Evolutionary conservation across 2,329 filamentous ascomycete genomes (phyloP).

Genomic region (Coniella vitis): DNA sequence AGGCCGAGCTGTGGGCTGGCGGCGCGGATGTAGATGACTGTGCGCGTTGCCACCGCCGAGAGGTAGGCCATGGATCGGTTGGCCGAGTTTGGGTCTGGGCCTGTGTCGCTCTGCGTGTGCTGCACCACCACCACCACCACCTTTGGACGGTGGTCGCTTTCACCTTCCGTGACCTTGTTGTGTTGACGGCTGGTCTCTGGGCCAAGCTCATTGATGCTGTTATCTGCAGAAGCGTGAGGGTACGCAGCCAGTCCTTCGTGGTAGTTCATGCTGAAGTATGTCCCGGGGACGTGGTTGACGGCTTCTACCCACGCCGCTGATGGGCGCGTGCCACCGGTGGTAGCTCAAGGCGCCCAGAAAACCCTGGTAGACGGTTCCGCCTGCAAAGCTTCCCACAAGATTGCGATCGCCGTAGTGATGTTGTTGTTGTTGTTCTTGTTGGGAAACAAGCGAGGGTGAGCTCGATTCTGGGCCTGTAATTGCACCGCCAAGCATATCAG

Average conservation of each 20-base stretch:
- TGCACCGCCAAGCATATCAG: conserved; percentile 38
- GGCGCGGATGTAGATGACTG: not conserved
- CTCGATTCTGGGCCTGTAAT: too few species aligned
- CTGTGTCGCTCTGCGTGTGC: too few species aligned
- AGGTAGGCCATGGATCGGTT: conserved; percentile 1
- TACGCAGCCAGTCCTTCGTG: conserved; percentile 30
- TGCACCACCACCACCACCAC: too few species aligned
- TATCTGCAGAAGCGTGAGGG: not conserved
- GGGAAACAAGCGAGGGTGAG: too few species aligned
- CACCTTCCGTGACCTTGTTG: too few species aligned
- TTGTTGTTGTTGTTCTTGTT: conserved; percentile 23
- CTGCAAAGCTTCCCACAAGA: conserved; percentile 39
- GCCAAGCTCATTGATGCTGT: too few species aligned
- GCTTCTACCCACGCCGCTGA: conserved; percentile 48
- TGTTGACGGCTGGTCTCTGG: too few species aligned
- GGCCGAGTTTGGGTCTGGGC: not conserved
- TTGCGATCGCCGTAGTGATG: conserved; percentile 35
- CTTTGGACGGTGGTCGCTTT: too few species aligned
- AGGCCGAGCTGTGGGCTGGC: too few species aligned
- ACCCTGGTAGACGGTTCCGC: conserved; percentile 53
- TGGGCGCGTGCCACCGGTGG: conserved; percentile 55
- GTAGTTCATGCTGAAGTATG: conserved; percentile 52
- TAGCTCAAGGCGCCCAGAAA: conserved; percentile 53
- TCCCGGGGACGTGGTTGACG: conserved; percentile 44
- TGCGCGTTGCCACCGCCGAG: conserved; percentile 1